Percentiles rank a stretch among this genome's conserved stretches.
phyloP scores from a whole-genome alignment of 768 basidiomycete species.

The Trametes cinnabarina region DNA sequence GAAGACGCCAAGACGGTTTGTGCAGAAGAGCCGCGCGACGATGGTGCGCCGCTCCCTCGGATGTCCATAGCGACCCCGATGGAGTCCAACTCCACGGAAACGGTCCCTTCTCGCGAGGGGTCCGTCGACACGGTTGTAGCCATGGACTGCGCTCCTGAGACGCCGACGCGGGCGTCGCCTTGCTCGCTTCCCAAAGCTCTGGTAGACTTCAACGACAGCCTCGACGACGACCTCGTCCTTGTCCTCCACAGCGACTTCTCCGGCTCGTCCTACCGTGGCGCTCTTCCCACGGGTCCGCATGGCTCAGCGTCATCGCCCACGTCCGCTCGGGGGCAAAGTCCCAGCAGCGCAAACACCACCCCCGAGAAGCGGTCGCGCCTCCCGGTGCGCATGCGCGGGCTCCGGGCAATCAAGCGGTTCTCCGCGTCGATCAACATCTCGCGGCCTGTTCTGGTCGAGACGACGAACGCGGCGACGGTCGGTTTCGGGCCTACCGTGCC shows the following conservation, averaged over 20 bases:
- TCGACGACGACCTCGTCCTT: conserved; percentile 21
- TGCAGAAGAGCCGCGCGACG: background rate
- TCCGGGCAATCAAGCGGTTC: conserved; percentile 21
- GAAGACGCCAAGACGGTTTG: background rate
- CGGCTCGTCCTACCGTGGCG: conserved; percentile 4
- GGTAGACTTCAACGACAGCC: conserved; percentile 10
- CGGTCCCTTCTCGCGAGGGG: background rate
- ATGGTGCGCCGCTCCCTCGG: background rate
- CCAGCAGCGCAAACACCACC: conserved; percentile 10
- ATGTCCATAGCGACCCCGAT: background rate
- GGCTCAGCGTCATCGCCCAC: background rate
- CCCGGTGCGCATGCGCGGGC: conserved; percentile 21
- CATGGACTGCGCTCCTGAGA: background rate
- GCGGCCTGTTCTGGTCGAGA: conserved; percentile 24
- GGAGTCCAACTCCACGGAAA: background rate
- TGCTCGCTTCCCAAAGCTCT: conserved; percentile 7
- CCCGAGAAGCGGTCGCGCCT: conserved; percentile 23
- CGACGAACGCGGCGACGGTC: conserved; percentile 21
- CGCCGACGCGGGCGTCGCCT: background rate
- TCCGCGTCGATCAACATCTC: conserved; percentile 24
- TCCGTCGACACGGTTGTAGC: background rate
- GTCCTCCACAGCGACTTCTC: conserved; percentile 18
- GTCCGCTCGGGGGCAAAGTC: background rate
- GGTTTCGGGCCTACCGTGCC: background rate
- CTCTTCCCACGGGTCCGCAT: background rate